Conservation (phyloP, 768 basidiomycete genomes). For the Serendipita sp. region DNA sequence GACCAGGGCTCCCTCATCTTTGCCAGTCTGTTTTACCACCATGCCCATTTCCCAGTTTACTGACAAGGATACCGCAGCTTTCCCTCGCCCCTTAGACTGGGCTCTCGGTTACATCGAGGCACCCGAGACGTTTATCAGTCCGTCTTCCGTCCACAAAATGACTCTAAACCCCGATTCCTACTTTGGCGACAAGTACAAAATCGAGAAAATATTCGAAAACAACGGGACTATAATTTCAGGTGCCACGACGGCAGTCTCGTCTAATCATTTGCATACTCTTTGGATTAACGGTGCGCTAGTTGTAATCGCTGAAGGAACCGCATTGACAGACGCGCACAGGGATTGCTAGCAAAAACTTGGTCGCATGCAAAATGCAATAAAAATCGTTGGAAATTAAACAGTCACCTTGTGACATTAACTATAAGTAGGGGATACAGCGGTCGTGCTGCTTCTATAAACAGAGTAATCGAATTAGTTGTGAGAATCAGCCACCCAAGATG, state of each 20-base stretch:
- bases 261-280: slow-evolving; percentile 30
- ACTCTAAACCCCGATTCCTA: slow-evolving; percentile 39
- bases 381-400: too few relatives aligned
- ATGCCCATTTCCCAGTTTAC: not conserved
- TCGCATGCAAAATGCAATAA: not conserved
- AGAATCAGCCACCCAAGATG: too few relatives aligned
- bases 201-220: slow-evolving; percentile 56
- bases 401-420: too few relatives aligned
- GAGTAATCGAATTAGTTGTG: too few relatives aligned
- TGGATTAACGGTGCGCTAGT: slow-evolving; percentile 39
- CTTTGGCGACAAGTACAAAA: slow-evolving; percentile 41
- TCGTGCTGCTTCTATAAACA: too few relatives aligned
- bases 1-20: slow-evolving; percentile 43
- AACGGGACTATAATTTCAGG: slow-evolving; percentile 40
- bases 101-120: slow-evolving; percentile 26
- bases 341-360: not conserved
- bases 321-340: not conserved
- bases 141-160: slow-evolving; percentile 36
- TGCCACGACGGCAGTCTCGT: slow-evolving; percentile 40
- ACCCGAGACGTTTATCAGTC: slow-evolving; percentile 22
- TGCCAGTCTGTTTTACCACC: slow-evolving; percentile 28
- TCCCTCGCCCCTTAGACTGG: slow-evolving; percentile 25
- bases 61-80: slow-evolving; percentile 18
- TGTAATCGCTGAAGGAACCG: not conserved
- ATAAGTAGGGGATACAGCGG: too few relatives aligned